These are phyloP conservation scores for Pseudohalonectria lignicola DNA, from an alignment of 2,329 filamentous ascomycete genomes.

Conservation along the genomic window DNA sequence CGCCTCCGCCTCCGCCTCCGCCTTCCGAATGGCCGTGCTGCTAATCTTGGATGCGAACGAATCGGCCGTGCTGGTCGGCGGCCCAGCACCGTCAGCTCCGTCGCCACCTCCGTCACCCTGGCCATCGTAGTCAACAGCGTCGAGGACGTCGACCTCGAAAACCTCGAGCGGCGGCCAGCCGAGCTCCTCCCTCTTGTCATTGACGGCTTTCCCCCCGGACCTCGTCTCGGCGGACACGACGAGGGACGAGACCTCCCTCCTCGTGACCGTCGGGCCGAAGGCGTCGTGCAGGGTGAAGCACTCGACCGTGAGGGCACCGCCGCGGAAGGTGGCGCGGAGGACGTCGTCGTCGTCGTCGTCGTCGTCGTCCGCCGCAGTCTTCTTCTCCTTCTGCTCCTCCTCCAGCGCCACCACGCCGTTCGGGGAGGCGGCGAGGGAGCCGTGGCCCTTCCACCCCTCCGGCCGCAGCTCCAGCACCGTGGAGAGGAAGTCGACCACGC, in stretches of 20 bases:
- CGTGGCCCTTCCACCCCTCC: constrained; percentile 31
- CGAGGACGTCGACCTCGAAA: constrained; percentile 83
- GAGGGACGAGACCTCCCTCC: constrained; percentile 66
- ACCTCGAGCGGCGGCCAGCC: constrained; percentile 69
- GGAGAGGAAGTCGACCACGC: constrained; percentile 62
- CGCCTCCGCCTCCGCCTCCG: constrained; percentile 28
- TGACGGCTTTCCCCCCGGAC: constrained; percentile 73
- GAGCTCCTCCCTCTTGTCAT: constrained; percentile 64
- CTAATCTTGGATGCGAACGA: constrained; percentile 80
- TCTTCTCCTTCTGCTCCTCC: constrained; percentile 20
- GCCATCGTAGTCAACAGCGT: constrained; percentile 30
- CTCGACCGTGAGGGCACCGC: constrained; percentile 53
- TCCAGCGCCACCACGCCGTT: too few species aligned
- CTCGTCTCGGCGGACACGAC: constrained; percentile 85
- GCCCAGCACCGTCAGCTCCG: background rate
- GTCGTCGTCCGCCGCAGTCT: constrained; percentile 4
- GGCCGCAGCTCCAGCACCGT: constrained; percentile 40
- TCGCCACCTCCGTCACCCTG: constrained; percentile 7
- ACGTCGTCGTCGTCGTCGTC: constrained; percentile 25
- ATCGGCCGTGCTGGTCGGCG: constrained; percentile 31
- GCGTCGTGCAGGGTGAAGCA: constrained; percentile 80
- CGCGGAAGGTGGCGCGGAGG: constrained; percentile 45
- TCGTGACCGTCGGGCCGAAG: constrained; percentile 82
- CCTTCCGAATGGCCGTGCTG: constrained; percentile 69
- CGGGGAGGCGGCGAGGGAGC: constrained; percentile 9